Evolutionary conservation across 495 filamentous ascomycete genomes (phyloP), one percentile per base, ranked within the genome.

Genomic region (Podospora sp.): DNA sequence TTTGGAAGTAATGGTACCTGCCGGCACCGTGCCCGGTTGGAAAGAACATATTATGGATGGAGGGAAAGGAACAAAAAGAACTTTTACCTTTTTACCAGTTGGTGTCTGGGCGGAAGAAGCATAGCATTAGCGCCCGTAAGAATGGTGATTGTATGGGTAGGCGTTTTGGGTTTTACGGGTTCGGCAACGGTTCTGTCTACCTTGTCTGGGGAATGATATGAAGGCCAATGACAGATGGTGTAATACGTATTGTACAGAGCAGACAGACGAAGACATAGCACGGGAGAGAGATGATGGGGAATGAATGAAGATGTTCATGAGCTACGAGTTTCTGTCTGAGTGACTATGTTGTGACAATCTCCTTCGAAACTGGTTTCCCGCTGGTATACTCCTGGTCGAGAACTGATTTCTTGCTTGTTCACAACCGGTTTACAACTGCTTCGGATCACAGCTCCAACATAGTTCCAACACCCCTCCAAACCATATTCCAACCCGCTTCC

Each of bases 191-290:
- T 46, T 2, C 40, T 46, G 40, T 46, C 40, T 12, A 18, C 14
- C 40, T 46, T n/a, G 14, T 14, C 11, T 14, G 9, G 14, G 14
- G n/a, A n/a, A n/a, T n/a, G 40, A 18, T 46, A 46, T 12, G 9
- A 12, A 46, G 29, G 40, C 14, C 40, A 46, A 46, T 46, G 40
- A 46, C 16, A 18, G 40, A 46, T 46, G 40, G 9, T 46, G 40
- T 46, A 46, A 46, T 46, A 46, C 40, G 40, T 46, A 46, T 46
- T 46, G 40, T 46, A 46, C 40, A 46, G 40, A 46, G 40, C 40
- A 46, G 40, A 14, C 5, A 18, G 40, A 46, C 16, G n/a, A n/a
- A 46, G 40, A 46, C 16, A 46, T 46, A 12, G 2, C 14, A 2
- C 5, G 40, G 40, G 40, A 46, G 40, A 46, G 40, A 18, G 11